These are phyloP conservation scores for Eutrema heterophyllum DNA, from an alignment of 345 rosid species.

Conservation along the genomic window DNA sequence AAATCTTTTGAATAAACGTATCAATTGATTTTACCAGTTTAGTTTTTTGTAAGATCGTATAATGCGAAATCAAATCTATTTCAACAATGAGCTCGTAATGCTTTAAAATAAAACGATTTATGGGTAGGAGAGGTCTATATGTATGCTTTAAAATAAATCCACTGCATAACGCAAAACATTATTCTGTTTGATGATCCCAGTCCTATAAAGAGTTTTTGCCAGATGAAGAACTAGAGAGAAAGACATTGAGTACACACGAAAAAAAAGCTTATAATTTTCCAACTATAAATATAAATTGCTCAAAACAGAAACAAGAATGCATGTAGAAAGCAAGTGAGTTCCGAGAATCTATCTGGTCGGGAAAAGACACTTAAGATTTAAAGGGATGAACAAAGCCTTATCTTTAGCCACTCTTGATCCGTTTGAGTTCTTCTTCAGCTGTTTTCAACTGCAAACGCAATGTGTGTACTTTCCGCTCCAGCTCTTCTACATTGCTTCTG, in stretches of 20 bases:
- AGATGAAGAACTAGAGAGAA: neutral
- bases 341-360: constrained; percentile 1
- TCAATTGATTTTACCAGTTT: too few relatives aligned
- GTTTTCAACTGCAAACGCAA: constrained; percentile 51
- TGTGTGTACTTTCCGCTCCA: constrained; percentile 49
- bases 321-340: constrained; percentile 13
- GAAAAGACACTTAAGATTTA: constrained; percentile 2
- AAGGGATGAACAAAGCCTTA: constrained; percentile 23
- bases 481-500: constrained; percentile 46
- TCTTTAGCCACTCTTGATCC: constrained; percentile 54
- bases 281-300: constrained; percentile 17
- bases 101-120: too few relatives aligned
- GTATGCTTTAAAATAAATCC: neutral
- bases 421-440: constrained; percentile 75
- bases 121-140: too few relatives aligned
- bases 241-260: neutral
- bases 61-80: too few relatives aligned
- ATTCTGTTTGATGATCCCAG: too few relatives aligned
- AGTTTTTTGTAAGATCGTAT: too few relatives aligned
- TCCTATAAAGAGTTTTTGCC: constrained; percentile 12
- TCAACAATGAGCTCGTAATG: too few relatives aligned
- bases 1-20: neutral
- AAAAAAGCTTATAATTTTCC: neutral
- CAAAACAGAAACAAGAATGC: constrained; percentile 12
- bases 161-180: constrained; percentile 6